phyloP scores from a whole-genome alignment of 2,329 filamentous ascomycete species.

The Pseudocercospora crystallina region DNA sequence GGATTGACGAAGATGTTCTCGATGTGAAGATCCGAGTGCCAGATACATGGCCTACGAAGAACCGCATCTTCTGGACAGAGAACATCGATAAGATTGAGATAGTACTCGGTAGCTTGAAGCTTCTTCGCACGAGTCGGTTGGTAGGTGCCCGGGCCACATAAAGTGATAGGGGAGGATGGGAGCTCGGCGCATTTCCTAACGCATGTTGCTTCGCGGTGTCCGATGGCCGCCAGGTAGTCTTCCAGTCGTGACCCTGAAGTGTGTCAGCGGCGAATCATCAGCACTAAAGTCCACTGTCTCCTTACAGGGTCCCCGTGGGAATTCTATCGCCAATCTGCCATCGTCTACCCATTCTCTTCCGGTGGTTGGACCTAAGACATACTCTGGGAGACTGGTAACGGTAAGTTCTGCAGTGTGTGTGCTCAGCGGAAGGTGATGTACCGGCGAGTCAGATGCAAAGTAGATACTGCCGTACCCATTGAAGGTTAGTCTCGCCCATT shows the following conservation, averaged over 20 bases:
- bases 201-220: conserved; percentile 34
- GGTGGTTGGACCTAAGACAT: conserved; percentile 41
- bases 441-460: no score
- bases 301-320: conserved; percentile 42
- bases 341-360: conserved; percentile 36
- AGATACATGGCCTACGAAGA: conserved; percentile 25
- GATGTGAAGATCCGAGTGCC: conserved; percentile 42
- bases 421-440: no score
- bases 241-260: conserved; percentile 25
- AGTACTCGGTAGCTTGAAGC: conserved; percentile 23
- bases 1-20: conserved; percentile 40
- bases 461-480: no score
- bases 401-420: no score
- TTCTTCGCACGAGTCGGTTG: conserved; percentile 37
- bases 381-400: no score
- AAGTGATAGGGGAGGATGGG: conserved; percentile 34
- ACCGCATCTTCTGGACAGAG: conserved; percentile 16
- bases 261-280: no score
- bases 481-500: no score
- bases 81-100: not conserved
- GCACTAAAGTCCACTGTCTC: no score
- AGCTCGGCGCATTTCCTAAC: conserved; percentile 34
- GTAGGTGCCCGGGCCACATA: conserved; percentile 42
- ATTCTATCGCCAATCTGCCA: conserved; percentile 30
- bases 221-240: conserved; percentile 27